A percentile compares a stretch with the other conserved stretches of the same genome.
Evolutionary conservation across 148 eudicot genomes (phyloP).

Genomic region (Simmondsia chinensis): DNA sequence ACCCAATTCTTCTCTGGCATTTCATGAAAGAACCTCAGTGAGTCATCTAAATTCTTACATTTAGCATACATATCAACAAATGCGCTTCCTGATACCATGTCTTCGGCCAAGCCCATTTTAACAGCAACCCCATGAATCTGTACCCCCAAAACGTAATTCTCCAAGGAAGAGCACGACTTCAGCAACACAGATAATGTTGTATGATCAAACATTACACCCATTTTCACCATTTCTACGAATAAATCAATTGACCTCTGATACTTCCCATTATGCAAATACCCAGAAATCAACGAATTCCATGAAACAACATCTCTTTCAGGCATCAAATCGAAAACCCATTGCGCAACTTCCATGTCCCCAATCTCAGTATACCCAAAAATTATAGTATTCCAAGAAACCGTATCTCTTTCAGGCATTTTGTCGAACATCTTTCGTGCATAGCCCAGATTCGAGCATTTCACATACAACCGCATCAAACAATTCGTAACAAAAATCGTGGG

Average conservation of each 20-base stretch:
- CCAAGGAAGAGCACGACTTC: constrained; percentile 59
- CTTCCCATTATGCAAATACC: constrained; percentile 55
- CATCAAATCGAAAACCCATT: constrained; percentile 42
- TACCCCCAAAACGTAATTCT: constrained; percentile 33
- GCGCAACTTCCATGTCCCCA: constrained; percentile 43
- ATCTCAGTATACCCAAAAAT: constrained; percentile 42
- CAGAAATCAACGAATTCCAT: constrained; percentile 84
- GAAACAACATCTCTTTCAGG: constrained; percentile 68
- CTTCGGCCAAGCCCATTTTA: constrained; percentile 43
- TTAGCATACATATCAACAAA: constrained; percentile 87
- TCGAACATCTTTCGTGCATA: constrained; percentile 60
- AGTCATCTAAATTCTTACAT: constrained; percentile 50
- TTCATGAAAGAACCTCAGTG: constrained; percentile 42
- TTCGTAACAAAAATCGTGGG: constrained; percentile 77
- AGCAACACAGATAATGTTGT: constrained; percentile 63
- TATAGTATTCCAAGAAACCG: constrained; percentile 65
- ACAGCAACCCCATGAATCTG: constrained; percentile 72
- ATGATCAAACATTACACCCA: constrained; percentile 40
- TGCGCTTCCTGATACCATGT: constrained; percentile 81
- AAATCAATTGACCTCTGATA: constrained; percentile 33
- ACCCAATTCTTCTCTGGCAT: constrained; percentile 80
- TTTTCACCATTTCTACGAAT: constrained; percentile 39
- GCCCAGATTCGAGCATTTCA: constrained; percentile 38
- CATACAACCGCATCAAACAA: constrained; percentile 69
- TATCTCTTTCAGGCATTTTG: constrained; percentile 48